phyloP scores from a whole-genome alignment of 2,329 filamentous ascomycete species.

The Pyricularia pennisetigena region DNA sequence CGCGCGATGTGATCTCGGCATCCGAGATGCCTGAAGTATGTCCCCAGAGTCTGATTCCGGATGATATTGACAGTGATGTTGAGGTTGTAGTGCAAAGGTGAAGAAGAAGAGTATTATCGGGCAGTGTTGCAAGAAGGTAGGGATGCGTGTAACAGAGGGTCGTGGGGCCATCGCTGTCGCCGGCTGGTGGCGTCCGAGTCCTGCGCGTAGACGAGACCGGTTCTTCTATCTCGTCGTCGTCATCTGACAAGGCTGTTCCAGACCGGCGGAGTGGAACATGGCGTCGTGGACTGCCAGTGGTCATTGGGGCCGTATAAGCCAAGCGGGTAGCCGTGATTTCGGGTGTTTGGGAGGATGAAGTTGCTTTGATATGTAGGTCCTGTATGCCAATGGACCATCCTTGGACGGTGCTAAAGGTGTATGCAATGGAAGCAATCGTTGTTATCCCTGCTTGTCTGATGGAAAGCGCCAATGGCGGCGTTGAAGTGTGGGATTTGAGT shows the following conservation, averaged over 20 bases:
- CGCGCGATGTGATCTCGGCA: slow-evolving; percentile 72
- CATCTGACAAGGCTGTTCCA: neutral
- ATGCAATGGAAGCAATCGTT: slow-evolving; percentile 76
- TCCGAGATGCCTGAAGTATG: slow-evolving; percentile 85
- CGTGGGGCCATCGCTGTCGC: slow-evolving; percentile 36
- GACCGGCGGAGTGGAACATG: neutral
- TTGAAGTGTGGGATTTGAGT: slow-evolving; percentile 69
- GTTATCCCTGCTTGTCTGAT: slow-evolving; percentile 56
- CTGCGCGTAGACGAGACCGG: neutral
- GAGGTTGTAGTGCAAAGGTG: slow-evolving; percentile 70
- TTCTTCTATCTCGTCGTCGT: slow-evolving; percentile 3
- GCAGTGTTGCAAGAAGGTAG: slow-evolving; percentile 73
- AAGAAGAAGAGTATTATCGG: slow-evolving; percentile 79
- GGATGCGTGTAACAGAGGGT: slow-evolving; percentile 67
- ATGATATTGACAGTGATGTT: slow-evolving; percentile 56
- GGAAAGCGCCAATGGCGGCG: slow-evolving; percentile 72
- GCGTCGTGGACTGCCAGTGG: slow-evolving; percentile 6
- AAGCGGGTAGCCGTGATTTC: slow-evolving; percentile 28
- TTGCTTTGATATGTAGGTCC: slow-evolving; percentile 57
- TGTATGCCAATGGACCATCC: slow-evolving; percentile 92
- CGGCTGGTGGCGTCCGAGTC: slow-evolving; percentile 1
- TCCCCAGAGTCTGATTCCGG: slow-evolving; percentile 74
- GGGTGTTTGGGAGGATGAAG: slow-evolving; percentile 11
- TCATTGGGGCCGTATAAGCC: slow-evolving; percentile 27
- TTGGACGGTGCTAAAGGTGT: slow-evolving; percentile 66